Evolutionary conservation across 805 yeast species (phyloP).

Genomic region (Saccharomycopsis sp.): DNA sequence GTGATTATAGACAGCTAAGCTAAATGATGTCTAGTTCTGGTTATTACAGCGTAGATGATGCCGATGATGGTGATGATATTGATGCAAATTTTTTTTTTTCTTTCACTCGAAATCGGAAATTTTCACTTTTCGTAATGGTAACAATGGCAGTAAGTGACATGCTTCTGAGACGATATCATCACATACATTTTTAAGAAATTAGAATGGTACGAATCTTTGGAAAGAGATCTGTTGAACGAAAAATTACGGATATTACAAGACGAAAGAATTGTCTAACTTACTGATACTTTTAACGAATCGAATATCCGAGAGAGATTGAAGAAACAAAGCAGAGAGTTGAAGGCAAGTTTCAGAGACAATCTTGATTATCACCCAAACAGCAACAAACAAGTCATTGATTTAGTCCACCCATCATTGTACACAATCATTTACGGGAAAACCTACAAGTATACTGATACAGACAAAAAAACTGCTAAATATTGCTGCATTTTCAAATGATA

Average conservation of each 20-base stretch:
- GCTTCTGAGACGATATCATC: too few species aligned
- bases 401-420: conserved; percentile 38
- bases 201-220: conserved; percentile 26
- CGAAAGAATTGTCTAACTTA: conserved; percentile 25
- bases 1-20: neutral
- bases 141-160: too few species aligned
- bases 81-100: neutral
- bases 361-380: conserved; percentile 35
- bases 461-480: neutral
- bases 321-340: conserved; percentile 9
- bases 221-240: conserved; percentile 5
- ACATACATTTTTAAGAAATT: conserved; percentile 29
- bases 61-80: neutral
- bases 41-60: neutral
- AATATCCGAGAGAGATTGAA: conserved; percentile 19
- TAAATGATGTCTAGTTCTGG: too few species aligned
- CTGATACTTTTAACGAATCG: conserved; percentile 20
- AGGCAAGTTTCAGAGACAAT: conserved; percentile 20
- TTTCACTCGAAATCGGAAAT: neutral
- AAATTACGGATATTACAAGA: conserved; percentile 23
- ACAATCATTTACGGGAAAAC: conserved; percentile 31
- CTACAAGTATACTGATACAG: conserved; percentile 17
- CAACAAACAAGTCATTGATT: conserved; percentile 32
- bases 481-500: neutral
- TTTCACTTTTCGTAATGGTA: neutral